These are phyloP conservation scores for Entomortierella beljakovae DNA, from an alignment of 192 early-diverging fungal species.

Conservation along the genomic window DNA sequence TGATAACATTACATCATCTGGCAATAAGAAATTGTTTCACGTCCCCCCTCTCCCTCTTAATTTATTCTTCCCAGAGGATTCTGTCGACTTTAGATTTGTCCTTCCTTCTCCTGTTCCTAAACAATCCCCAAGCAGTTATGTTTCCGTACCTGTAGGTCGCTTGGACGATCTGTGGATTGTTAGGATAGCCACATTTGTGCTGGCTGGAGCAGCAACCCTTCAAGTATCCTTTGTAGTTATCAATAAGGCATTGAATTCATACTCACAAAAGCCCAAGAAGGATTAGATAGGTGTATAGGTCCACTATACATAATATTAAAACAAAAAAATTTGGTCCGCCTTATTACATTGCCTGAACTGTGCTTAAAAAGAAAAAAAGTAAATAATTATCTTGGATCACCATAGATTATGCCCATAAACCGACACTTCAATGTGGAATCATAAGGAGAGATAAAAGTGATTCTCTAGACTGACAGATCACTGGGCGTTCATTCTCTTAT, in stretches of 20 bases:
- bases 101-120: constrained; percentile 40
- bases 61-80: constrained; percentile 11
- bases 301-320: neutral
- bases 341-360: too few species aligned
- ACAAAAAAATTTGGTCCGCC: constrained; percentile 1
- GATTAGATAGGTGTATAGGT: constrained; percentile 3
- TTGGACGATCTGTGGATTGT: constrained; percentile 33
- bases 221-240: constrained; percentile 18
- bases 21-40: constrained; percentile 39
- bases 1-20: constrained; percentile 1
- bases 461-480: too few species aligned
- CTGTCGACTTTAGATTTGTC: constrained; percentile 29
- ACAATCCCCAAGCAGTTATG: constrained; percentile 19
- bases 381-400: too few species aligned
- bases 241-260: constrained; percentile 8
- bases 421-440: too few species aligned
- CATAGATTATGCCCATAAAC: too few species aligned
- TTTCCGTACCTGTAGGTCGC: constrained; percentile 48
- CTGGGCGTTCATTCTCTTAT: too few species aligned
- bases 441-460: too few species aligned
- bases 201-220: constrained; percentile 36
- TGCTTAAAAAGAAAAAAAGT: too few species aligned
- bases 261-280: constrained; percentile 30
- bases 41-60: constrained; percentile 27
- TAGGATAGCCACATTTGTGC: constrained; percentile 25